These are phyloP conservation scores for Trichoderma brevicompactum DNA, from an alignment of 2,329 filamentous ascomycete species.

Conservation along the genomic window DNA sequence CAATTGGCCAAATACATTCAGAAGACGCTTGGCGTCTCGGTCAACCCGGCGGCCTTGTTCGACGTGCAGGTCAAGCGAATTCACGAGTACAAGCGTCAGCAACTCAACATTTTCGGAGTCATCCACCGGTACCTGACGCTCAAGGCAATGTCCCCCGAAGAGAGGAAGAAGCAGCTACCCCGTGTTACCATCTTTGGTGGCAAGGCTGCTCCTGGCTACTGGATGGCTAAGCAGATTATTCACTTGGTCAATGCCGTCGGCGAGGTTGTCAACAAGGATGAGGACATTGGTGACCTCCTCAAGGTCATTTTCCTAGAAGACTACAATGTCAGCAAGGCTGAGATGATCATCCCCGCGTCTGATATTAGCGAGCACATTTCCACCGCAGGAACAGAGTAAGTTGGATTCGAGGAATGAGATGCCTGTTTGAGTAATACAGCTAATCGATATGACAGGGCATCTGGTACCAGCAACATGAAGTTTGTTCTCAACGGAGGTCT, in stretches of 20 bases:
- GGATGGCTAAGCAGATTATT: conserved; percentile 99
- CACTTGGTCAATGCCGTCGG: conserved; percentile 94
- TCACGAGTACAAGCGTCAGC: conserved; percentile 98
- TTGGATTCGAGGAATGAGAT: conserved; percentile 28
- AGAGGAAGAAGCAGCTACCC: conserved; percentile 83
- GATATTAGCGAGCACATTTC: conserved; percentile 99
- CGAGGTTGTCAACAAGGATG: conserved; percentile 86
- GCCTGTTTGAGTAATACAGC: conserved; percentile 20
- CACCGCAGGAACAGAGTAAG: conserved; percentile 88
- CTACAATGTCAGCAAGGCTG: conserved; percentile 99
- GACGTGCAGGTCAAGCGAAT: conserved; percentile 99
- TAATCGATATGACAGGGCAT: conserved; percentile 51
- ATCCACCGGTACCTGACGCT: conserved; percentile 92
- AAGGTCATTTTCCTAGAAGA: conserved; percentile 98
- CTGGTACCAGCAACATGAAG: conserved; percentile 98
- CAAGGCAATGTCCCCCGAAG: conserved; percentile 81
- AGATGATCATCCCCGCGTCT: conserved; percentile 92
- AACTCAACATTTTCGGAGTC: conserved; percentile 98
- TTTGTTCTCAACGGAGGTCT: conserved; percentile 97
- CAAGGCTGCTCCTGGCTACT: conserved; percentile 97
- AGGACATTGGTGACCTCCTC: conserved; percentile 87
- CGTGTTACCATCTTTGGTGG: conserved; percentile 96
- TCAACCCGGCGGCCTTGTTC: conserved; percentile 88
- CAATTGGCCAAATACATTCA: conserved; percentile 91
- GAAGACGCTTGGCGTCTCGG: conserved; percentile 73